Evolutionary conservation across 192 early-diverging fungal species (phyloP).

Genomic region (Coemansia sp.): DNA sequence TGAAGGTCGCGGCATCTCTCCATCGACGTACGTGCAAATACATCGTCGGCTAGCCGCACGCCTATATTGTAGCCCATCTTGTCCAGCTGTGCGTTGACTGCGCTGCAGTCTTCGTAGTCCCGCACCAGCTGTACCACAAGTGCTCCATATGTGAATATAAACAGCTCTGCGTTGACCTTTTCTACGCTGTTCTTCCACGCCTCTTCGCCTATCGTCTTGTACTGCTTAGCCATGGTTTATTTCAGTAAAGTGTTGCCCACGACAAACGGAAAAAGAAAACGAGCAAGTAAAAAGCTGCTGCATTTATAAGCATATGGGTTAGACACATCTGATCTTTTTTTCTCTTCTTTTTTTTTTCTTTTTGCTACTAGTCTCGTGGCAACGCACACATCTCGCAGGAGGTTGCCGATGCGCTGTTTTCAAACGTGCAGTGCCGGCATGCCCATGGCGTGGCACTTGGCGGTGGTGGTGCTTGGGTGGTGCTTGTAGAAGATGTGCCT

Average conservation of each 20-base stretch:
- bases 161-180: constrained; percentile 95
- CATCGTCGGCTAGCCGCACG: constrained; percentile 91
- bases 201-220: constrained; percentile 86
- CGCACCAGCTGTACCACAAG: constrained; percentile 91
- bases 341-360: neutral
- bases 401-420: constrained; percentile 16
- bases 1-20: constrained; percentile 76
- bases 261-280: constrained; percentile 8
- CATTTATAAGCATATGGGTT: neutral
- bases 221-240: constrained; percentile 60
- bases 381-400: constrained; percentile 51
- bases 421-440: constrained; percentile 50
- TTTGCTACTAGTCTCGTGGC: constrained; percentile 21
- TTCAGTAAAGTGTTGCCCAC: too few species aligned
- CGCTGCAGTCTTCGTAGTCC: constrained; percentile 87
- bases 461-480: neutral
- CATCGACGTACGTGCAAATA: constrained; percentile 73
- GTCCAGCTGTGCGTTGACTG: constrained; percentile 95
- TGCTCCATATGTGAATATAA: constrained; percentile 96
- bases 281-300: neutral
- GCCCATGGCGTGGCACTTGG: constrained; percentile 17
- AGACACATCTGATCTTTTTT: neutral
- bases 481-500: neutral
- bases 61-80: constrained; percentile 99
- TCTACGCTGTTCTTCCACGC: constrained; percentile 93